phyloP scores from a whole-genome alignment of 2,329 filamentous ascomycete genomes.

The Metarhizium robertsii region DNA sequence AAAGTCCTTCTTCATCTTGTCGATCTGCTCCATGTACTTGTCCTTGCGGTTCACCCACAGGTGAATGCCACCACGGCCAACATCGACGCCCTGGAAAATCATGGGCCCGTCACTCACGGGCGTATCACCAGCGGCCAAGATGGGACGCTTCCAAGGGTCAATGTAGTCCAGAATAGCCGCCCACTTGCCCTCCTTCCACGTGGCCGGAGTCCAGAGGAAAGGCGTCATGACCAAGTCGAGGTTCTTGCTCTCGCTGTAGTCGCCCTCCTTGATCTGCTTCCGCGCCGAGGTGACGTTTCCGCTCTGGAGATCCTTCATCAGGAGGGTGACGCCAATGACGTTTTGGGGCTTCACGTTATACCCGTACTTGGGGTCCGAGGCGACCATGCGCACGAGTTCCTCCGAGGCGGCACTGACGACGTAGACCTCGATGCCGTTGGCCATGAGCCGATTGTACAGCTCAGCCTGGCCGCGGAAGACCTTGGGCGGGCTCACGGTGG shows the following conservation, averaged over 20 bases:
- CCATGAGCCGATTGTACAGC: slow-evolving; percentile 33
- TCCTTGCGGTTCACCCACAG: slow-evolving; percentile 32
- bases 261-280: slow-evolving; percentile 28
- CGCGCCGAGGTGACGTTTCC: slow-evolving; percentile 25
- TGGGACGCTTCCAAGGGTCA: slow-evolving; percentile 31
- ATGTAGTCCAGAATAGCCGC: slow-evolving; percentile 33
- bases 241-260: slow-evolving; percentile 25
- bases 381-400: slow-evolving; percentile 36
- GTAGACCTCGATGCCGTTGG: slow-evolving; percentile 33
- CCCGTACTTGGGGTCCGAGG: slow-evolving; percentile 33
- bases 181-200: slow-evolving; percentile 35
- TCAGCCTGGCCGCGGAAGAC: slow-evolving; percentile 31
- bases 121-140: slow-evolving; percentile 33
- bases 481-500: slow-evolving; percentile 23
- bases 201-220: slow-evolving; percentile 32
- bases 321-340: slow-evolving; percentile 31
- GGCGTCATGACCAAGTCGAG: slow-evolving; percentile 29
- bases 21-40: slow-evolving; percentile 23
- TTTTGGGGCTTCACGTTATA: slow-evolving; percentile 35
- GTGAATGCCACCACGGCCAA: slow-evolving; percentile 29
- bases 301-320: slow-evolving; percentile 21
- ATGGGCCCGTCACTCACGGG: slow-evolving; percentile 33
- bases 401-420: slow-evolving; percentile 32
- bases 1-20: slow-evolving; percentile 26
- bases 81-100: slow-evolving; percentile 34